Conservation (phyloP, 1,139 yeast genomes). For the Groenewaldozyma sp. region DNA sequence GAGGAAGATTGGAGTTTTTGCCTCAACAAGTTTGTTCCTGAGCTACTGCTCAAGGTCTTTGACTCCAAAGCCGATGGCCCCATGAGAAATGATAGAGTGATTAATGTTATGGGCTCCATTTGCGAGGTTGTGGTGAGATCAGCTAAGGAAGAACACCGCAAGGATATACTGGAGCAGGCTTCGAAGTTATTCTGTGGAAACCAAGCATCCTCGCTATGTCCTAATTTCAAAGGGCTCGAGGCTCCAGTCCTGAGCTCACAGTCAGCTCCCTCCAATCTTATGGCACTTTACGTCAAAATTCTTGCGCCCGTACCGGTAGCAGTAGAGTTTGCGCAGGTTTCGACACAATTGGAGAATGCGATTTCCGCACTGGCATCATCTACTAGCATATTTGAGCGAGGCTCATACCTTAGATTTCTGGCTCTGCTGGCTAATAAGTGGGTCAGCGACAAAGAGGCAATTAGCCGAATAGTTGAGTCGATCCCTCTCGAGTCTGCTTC, state of each 20-base stretch:
- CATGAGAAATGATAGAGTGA: conserved; percentile 10
- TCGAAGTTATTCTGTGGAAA: conserved; percentile 17
- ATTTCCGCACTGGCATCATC: conserved; percentile 20
- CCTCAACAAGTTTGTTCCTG: conserved; percentile 18
- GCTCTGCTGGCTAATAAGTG: conserved; percentile 54
- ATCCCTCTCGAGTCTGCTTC: conserved; percentile 1
- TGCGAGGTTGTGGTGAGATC: conserved; percentile 10
- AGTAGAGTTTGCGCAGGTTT: conserved; percentile 11
- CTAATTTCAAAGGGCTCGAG: conserved; percentile 2
- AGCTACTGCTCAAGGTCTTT: conserved; percentile 16
- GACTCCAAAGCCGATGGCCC: conserved; percentile 9
- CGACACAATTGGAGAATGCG: conserved; percentile 18
- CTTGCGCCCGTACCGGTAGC: conserved; percentile 17
- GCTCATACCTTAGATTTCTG: conserved; percentile 52
- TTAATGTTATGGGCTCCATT: conserved; percentile 15
- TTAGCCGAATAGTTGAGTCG: not conserved
- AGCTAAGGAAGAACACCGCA: conserved; percentile 13
- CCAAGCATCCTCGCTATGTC: conserved; percentile 7
- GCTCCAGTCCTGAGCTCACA: conserved; percentile 3
- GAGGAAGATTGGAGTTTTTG: conserved; percentile 11
- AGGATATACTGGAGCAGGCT: conserved; percentile 7
- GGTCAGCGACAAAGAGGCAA: conserved; percentile 11
- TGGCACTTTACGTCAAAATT: conserved; percentile 35
- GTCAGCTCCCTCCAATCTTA: conserved; percentile 32
- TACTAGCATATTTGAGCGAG: conserved; percentile 30